These are phyloP conservation scores for Naganishia sp. DNA, from an alignment of 1,284 basidiomycete genomes.

Conservation along the genomic window DNA sequence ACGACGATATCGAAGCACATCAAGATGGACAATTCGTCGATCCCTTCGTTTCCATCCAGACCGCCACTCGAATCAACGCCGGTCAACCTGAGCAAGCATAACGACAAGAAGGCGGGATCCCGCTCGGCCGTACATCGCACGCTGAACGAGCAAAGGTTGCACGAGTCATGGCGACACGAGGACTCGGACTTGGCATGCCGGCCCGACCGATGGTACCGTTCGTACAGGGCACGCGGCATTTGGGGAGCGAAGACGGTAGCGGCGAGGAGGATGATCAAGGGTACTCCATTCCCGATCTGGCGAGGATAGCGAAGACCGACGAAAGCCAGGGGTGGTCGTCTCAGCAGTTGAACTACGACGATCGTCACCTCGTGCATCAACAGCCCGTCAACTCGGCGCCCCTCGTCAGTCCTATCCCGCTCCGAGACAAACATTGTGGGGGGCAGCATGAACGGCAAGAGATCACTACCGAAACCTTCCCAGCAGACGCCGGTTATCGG, in stretches of 20 bases:
- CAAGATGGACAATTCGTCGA: conserved; percentile 51
- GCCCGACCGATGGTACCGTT: conserved; percentile 28
- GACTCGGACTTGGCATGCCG: conserved; percentile 48
- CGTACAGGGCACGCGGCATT: conserved; percentile 46
- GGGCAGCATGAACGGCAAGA: conserved; percentile 17
- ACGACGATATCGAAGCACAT: conserved; percentile 41
- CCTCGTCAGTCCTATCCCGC: conserved; percentile 5
- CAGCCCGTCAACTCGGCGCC: conserved; percentile 1
- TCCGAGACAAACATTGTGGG: not conserved
- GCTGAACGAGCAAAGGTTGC: conserved; percentile 49
- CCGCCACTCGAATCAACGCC: conserved; percentile 45
- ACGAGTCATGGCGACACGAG: conserved; percentile 49
- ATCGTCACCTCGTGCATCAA: not conserved
- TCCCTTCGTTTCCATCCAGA: conserved; percentile 54
- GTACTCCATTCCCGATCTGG: conserved; percentile 18
- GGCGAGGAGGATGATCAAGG: conserved; percentile 28
- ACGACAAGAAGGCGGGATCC: conserved; percentile 66
- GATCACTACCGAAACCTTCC: conserved; percentile 41
- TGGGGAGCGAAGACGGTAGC: conserved; percentile 44
- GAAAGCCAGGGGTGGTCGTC: not conserved
- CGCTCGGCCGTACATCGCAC: conserved; percentile 71
- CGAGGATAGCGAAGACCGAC: not conserved
- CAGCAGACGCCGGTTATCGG: conserved; percentile 40
- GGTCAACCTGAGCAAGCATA: not conserved
- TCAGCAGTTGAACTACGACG: not conserved